Evolutionary conservation across 129 eudicot species (phyloP).

Genomic region (Calendula officinalis): DNA sequence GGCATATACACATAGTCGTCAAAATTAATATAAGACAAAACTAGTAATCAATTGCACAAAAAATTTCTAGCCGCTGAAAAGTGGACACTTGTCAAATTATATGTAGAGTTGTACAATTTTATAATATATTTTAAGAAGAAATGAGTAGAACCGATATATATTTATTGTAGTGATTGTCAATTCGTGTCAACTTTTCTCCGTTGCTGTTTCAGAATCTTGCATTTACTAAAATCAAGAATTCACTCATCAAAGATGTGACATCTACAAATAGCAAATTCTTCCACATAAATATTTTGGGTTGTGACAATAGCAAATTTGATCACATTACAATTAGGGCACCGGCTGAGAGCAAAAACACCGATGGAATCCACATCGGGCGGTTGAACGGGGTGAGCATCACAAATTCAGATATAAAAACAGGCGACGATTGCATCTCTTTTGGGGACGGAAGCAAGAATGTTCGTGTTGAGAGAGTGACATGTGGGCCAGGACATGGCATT

Average conservation of each 20-base stretch:
- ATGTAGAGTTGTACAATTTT: no score
- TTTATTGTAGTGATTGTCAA: not conserved
- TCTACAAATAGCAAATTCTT: slow-evolving; percentile 47
- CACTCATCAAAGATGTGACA: slow-evolving; percentile 32
- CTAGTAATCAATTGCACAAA: no score
- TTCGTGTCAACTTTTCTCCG: not conserved
- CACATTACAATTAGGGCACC: slow-evolving; percentile 42
- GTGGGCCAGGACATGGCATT: slow-evolving; percentile 74
- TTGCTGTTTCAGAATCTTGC: slow-evolving; percentile 31
- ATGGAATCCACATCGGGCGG: slow-evolving; percentile 56
- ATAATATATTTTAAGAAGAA: no score
- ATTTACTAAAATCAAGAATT: slow-evolving; percentile 33
- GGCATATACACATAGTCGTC: no score
- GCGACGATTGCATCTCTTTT: slow-evolving; percentile 68
- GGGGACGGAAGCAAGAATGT: slow-evolving; percentile 47
- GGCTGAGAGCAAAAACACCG: slow-evolving; percentile 43
- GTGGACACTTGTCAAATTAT: no score
- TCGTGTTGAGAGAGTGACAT: slow-evolving; percentile 29
- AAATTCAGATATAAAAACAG: slow-evolving; percentile 36
- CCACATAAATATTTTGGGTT: slow-evolving; percentile 28
- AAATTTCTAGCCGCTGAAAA: no score
- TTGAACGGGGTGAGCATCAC: slow-evolving; percentile 21
- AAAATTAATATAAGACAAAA: no score
- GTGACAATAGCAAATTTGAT: slow-evolving; percentile 29
- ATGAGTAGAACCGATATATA: no score